These are phyloP conservation scores for Macroventuria anomochaeta DNA, from an alignment of 2,329 filamentous ascomycete genomes.

Conservation along the genomic window DNA sequence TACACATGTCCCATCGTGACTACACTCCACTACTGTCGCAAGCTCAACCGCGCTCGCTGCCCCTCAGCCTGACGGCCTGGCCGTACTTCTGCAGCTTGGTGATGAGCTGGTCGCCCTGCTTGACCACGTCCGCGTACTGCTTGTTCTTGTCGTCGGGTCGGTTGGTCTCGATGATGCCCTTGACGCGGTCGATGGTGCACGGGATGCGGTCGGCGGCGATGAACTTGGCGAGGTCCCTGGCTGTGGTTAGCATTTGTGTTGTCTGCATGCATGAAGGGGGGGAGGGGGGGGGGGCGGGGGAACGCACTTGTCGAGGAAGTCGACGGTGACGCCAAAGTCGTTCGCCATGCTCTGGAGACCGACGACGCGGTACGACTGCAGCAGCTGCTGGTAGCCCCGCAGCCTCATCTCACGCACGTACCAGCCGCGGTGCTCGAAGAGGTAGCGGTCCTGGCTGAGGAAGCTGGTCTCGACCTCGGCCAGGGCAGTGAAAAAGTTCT, in stretches of 20 bases:
- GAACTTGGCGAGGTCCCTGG: constrained; percentile 91
- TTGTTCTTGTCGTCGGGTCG: constrained; percentile 99
- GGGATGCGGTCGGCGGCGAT: constrained; percentile 93
- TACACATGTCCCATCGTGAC: constrained; percentile 21
- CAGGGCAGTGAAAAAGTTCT: constrained; percentile 88
- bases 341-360: constrained; percentile 97
- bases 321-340: constrained; percentile 95
- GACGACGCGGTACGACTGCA: constrained; percentile 96
- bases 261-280: too few relatives aligned
- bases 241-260: constrained; percentile 18
- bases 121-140: constrained; percentile 97
- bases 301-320: constrained; percentile 89
- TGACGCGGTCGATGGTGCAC: constrained; percentile 96
- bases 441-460: constrained; percentile 90
- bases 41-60: constrained; percentile 82
- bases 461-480: constrained; percentile 92
- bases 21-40: too few relatives aligned
- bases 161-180: constrained; percentile 97
- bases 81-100: constrained; percentile 99
- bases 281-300: too few relatives aligned
- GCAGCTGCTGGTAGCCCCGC: constrained; percentile 92
- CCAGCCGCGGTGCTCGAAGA: constrained; percentile 95
- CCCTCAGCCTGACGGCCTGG: constrained; percentile 90
- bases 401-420: constrained; percentile 98
- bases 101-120: constrained; percentile 96